These are phyloP conservation scores for Clarkia xantiana DNA, from an alignment of 345 rosid species.

Conservation along the genomic window DNA sequence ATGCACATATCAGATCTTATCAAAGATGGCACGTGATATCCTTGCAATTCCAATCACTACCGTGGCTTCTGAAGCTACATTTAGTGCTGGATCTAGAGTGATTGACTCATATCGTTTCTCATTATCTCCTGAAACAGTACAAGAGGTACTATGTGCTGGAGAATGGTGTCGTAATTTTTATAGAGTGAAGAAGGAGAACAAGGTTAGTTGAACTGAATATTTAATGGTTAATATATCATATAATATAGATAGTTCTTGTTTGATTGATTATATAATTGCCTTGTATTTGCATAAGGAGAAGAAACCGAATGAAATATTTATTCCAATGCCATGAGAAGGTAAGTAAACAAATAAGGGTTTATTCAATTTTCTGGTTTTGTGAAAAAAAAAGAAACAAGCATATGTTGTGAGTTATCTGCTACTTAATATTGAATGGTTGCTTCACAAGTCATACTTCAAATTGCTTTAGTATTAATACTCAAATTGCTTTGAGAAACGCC, in stretches of 20 bases:
- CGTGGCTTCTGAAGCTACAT: background rate
- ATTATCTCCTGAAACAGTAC: background rate
- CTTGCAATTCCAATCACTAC: slow-evolving; percentile 2
- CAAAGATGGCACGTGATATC: background rate
- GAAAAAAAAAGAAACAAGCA: too few relatives aligned
- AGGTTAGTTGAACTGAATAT: background rate
- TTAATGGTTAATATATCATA: too few relatives aligned
- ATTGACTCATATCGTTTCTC: background rate
- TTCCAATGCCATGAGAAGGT: too few relatives aligned
- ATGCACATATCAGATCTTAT: background rate
- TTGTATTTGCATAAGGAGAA: background rate
- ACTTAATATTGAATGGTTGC: too few relatives aligned
- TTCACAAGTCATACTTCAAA: too few relatives aligned
- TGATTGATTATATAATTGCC: background rate
- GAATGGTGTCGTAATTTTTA: background rate
- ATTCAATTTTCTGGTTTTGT: too few relatives aligned
- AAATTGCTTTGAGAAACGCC: too few relatives aligned
- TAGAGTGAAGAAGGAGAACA: background rate
- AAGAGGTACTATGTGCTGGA: background rate
- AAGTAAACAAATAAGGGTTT: too few relatives aligned
- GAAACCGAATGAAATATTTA: background rate
- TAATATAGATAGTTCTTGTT: background rate
- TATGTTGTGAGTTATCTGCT: too few relatives aligned
- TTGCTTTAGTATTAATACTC: too few relatives aligned
- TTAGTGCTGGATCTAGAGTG: background rate